A percentile compares a stretch with the other conserved stretches of the same genome.
Evolutionary conservation across 2,329 filamentous ascomycete genomes (phyloP).

Genomic region (Trichoderma sp.): DNA sequence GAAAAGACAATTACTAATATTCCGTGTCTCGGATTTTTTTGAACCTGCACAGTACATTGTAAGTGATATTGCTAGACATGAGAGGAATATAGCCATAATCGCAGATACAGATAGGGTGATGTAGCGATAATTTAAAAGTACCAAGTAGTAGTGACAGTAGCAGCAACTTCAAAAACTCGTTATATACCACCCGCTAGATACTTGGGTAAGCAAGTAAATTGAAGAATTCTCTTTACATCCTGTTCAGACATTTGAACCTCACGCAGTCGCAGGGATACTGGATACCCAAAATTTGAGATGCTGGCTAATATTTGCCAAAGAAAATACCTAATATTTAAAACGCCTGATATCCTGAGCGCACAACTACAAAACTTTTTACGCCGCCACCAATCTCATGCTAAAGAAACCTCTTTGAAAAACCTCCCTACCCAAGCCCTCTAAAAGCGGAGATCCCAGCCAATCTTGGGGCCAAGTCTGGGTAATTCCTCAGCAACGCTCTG

Average conservation of each 20-base stretch:
- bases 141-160: not conserved
- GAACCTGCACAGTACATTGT: not conserved
- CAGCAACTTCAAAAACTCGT: not conserved
- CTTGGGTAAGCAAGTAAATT: not conserved
- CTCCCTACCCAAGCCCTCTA: slow-evolving; percentile 34
- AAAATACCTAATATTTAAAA: not conserved
- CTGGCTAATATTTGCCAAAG: not conserved
- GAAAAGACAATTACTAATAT: not conserved
- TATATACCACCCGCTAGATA: too few relatives aligned
- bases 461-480: slow-evolving; percentile 83
- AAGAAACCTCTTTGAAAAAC: not conserved
- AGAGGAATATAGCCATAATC: not conserved
- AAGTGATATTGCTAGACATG: not conserved
- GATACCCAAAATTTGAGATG: not conserved
- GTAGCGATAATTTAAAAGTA: not conserved
- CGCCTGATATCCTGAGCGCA: slow-evolving; percentile 4
- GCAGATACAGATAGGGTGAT: not conserved
- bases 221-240: too few relatives aligned
- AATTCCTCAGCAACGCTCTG: slow-evolving; percentile 96
- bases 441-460: slow-evolving; percentile 72
- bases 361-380: not conserved
- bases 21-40: not conserved
- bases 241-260: not conserved
- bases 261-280: not conserved
- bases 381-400: not conserved